Base-by-base conservation (phyloP, 2,329 filamentous ascomycete species). In the Penicillium psychrosexuale region DNA sequence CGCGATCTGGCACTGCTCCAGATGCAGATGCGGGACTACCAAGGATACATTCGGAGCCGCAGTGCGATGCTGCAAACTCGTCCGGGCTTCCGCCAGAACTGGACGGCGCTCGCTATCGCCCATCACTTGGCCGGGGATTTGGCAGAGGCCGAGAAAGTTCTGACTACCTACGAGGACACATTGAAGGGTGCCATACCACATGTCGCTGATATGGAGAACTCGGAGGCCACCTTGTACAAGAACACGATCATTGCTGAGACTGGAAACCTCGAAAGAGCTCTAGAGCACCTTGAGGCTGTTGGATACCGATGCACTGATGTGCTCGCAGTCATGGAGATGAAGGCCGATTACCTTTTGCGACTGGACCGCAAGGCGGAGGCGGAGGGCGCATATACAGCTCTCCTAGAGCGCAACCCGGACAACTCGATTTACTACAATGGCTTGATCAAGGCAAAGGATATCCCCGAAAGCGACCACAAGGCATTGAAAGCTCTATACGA, bases 91-190 rank as follows among this genome's bases (percentile, higher is more conserved):
- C 84, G 95, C 63, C 90, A 95, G 77, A 97, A 93, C 75, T 99
- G 95, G 95, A 97, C 94, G 5, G 94, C 91, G n/a, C 78, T 99
- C 57, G 94, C 94, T 38, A 89, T 97, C 54, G 94, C 93, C 34
- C 86, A 96, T 71, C 94, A 99, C 68, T 81, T 99, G 49, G 83
- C 86, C n/a, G 94, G 93, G 1, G 89, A 96, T 69, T 80, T 94
- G 58, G 76, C 81, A 42, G 89, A 94, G 66, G 95, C 94, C 30
- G 94, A 99, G 77, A 91, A 91, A 66, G 89, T 96, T 38, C 78
- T 99, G 65, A 90, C 85, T 44, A 95, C 89, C 15, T 99, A 93
- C 73, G 94, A 99, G 75, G 91, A 94, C 59, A 97, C 93, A 0
- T 74, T 99, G 61, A 97, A 96, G 77, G 82, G 83, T 12, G 83